Base-by-base conservation (phyloP, 2,329 filamentous ascomycete species). In the Neurospora sp. region DNA sequence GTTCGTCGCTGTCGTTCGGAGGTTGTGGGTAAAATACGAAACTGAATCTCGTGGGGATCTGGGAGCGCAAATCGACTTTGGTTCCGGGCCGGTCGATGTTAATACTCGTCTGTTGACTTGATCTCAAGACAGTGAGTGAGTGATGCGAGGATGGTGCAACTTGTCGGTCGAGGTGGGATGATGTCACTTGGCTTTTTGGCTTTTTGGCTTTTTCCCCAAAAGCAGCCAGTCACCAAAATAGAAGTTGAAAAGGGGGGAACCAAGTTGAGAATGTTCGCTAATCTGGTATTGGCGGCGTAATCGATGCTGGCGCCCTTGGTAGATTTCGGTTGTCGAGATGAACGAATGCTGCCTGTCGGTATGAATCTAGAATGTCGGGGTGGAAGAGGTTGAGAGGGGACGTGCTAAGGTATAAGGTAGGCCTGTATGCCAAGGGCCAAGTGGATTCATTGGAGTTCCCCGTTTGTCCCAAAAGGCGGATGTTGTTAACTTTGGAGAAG, bases 151-250 rank as follows among this genome's bases (percentile, higher is more conserved):
- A 58, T 58, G 46, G 46, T 58, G 46, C 46, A 58, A 58, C 46
- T 58, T 58, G 46, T 58, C 46, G 46, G 46, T 58, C 46, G 46
- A 58, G 66, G 52, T 66, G 46, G 28, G 46, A 73, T 74, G 73
- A 74, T 74, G 73, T 74, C 72, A 74, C 73, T 46, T 68, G 42
- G 43, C n/a, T 46, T 23, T 46, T 19, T 43, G 40, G 40, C 40
- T 19, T 46, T 46, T 46, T 43, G 40, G 40, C 40, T 19, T 46
- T 46, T 46, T 28, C 28, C 28, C 28, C 28, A 28, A 28, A 68
- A 19, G 36, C 39, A 38, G 67, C 40, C 40, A 28, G 40, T 39
- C 28, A 42, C 36, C 19, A 17, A 36, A 46, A 40, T 68, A 42
- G 67, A 46, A 39, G 19, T 46, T 11, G 9, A 58, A 58, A 58